A percentile compares a stretch with the other conserved stretches of the same genome.
Conservation (phyloP, 2,329 filamentous ascomycete genomes). For the Colletotrichum sp. region DNA sequence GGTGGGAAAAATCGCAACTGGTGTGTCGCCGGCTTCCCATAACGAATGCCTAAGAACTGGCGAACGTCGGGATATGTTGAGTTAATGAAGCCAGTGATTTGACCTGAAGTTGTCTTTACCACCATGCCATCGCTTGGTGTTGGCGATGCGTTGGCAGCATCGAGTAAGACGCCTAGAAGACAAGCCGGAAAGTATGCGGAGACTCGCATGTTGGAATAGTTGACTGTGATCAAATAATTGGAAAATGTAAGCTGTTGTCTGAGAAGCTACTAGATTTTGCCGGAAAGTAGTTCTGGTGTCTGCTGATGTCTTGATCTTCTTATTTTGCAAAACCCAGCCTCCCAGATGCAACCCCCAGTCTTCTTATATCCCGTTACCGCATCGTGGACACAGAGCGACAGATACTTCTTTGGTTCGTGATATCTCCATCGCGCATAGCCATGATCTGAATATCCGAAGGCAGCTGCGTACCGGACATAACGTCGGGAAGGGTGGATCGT, state of each 20-base stretch:
- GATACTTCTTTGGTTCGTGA: not conserved
- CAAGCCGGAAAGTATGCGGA: not conserved
- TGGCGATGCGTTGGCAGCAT: not conserved
- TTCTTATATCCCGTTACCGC: not conserved
- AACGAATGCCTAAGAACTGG: not conserved
- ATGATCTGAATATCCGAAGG: not conserved
- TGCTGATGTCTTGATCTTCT: not conserved
- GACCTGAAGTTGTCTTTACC: not conserved
- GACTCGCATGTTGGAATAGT: not conserved
- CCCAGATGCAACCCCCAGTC: not conserved
- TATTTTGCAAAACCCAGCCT: not conserved
- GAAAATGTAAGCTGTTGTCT: not conserved
- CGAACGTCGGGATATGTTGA: not conserved
- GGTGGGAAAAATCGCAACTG: not conserved
- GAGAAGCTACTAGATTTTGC: not conserved
- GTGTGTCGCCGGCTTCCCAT: not conserved
- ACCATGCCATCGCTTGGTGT: not conserved
- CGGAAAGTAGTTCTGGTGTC: not conserved
- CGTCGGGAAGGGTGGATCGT: not conserved
- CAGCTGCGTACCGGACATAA: not conserved
- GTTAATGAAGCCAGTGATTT: not conserved
- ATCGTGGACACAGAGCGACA: not conserved
- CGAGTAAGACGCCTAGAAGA: not conserved
- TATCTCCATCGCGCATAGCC: not conserved
- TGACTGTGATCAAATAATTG: not conserved